phyloP scores from a whole-genome alignment of 208 protist species.

The Trypanosoma congolense region DNA sequence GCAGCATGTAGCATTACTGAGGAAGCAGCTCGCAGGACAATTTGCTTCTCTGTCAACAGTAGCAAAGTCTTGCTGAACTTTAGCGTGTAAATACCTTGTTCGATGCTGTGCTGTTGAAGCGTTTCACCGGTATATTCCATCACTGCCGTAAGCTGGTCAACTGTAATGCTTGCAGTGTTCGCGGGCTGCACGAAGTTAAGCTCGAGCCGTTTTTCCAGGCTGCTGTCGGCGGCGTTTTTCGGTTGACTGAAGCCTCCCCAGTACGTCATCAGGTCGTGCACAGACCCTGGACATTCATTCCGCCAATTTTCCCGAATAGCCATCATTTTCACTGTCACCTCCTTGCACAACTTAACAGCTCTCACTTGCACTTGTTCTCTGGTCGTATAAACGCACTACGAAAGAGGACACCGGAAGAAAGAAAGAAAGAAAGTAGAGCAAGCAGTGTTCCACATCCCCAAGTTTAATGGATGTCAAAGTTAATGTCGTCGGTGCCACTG shows the following conservation, averaged over 20 bases:
- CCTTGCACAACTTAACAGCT: background rate
- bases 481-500: too few relatives aligned
- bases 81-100: constrained; percentile 30
- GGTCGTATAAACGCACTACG: background rate
- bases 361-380: background rate
- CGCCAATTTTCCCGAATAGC: constrained; percentile 38
- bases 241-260: constrained; percentile 75
- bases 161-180: constrained; percentile 19
- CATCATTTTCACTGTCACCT: constrained; percentile 1
- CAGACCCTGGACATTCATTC: constrained; percentile 65
- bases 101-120: constrained; percentile 24
- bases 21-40: constrained; percentile 47
- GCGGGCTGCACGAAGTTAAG: constrained; percentile 52
- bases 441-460: background rate
- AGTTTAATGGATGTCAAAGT: too few relatives aligned
- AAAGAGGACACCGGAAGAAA: background rate
- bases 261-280: constrained; percentile 79
- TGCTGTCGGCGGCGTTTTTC: constrained; percentile 39
- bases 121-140: constrained; percentile 37
- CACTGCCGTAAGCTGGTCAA: constrained; percentile 33
- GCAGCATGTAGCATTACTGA: constrained; percentile 66
- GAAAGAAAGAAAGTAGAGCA: background rate
- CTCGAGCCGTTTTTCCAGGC: constrained; percentile 83
- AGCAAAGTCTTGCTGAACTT: constrained; percentile 45
- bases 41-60: constrained; percentile 35